These are phyloP conservation scores for Caryopteris hybrid DNA, from an alignment of 305 asterid species.

Conservation along the genomic window DNA sequence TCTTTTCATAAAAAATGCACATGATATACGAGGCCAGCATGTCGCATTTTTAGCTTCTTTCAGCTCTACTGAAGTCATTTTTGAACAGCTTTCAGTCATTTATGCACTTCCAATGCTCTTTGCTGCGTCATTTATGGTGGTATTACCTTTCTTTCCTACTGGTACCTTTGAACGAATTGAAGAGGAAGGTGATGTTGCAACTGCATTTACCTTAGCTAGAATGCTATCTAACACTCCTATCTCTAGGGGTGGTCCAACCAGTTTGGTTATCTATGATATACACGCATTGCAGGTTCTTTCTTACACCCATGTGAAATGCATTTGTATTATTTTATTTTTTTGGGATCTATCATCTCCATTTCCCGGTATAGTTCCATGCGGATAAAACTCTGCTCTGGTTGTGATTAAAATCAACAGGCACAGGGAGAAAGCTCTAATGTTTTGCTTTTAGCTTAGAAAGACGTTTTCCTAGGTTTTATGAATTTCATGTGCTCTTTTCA, in stretches of 20 bases:
- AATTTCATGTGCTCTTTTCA: neutral
- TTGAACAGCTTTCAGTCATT: conserved; percentile 96
- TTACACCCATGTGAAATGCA: neutral
- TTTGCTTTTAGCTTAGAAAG: neutral
- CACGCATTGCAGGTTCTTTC: conserved; percentile 88
- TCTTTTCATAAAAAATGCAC: conserved; percentile 90
- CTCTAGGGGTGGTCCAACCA: conserved; percentile 98
- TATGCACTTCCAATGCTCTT: conserved; percentile 95
- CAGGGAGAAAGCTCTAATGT: no score
- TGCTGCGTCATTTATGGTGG: conserved; percentile 82
- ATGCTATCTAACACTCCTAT: conserved; percentile 88
- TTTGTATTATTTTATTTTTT: no score
- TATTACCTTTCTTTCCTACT: conserved; percentile 94
- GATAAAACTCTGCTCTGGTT: no score
- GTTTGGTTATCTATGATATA: conserved; percentile 89
- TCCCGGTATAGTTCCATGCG: neutral
- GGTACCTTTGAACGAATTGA: conserved; percentile 95
- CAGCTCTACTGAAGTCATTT: conserved; percentile 91
- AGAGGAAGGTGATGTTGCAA: conserved; percentile 99
- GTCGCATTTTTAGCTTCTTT: conserved; percentile 93
- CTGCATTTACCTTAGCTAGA: conserved; percentile 98
- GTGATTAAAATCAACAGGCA: neutral
- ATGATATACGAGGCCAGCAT: conserved; percentile 86
- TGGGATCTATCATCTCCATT: no score
- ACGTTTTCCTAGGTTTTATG: neutral